Evolutionary conservation across 129 eudicot genomes (phyloP).

Genomic region (Centella asiatica): DNA sequence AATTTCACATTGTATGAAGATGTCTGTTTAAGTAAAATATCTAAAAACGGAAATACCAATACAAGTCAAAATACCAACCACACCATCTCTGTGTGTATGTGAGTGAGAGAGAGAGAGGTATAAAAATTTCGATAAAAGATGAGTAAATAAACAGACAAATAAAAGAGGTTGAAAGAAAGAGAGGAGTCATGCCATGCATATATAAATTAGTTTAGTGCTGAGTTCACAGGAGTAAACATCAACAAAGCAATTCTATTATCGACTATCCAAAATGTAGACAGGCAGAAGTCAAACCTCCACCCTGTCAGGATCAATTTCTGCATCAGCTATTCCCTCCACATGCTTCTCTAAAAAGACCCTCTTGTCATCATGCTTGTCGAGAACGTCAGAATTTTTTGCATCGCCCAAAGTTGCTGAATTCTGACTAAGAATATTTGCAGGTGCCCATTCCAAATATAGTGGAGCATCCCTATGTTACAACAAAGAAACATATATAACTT

Average conservation of each 20-base stretch:
- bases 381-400: conserved; percentile 16
- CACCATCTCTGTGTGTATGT: too few relatives aligned
- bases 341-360: conserved; percentile 54
- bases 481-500: not conserved
- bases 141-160: too few relatives aligned
- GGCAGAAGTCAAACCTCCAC: conserved; percentile 52
- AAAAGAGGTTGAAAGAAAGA: not conserved
- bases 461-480: conserved; percentile 57
- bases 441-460: conserved; percentile 95
- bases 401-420: conserved; percentile 18
- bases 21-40: not conserved
- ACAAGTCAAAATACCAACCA: not conserved
- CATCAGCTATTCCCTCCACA: conserved; percentile 42
- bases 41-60: not conserved
- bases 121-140: too few relatives aligned
- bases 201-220: not conserved
- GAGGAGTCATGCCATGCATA: not conserved
- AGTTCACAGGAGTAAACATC: not conserved
- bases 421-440: conserved; percentile 53
- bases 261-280: not conserved
- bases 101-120: too few relatives aligned
- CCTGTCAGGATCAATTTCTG: conserved; percentile 69
- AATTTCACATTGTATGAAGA: too few relatives aligned
- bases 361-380: conserved; percentile 48
- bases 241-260: not conserved